A percentile compares a stretch with the other conserved stretches of the same genome.
phyloP scores from a whole-genome alignment of 2,329 filamentous ascomycete genomes.

The Pseudogymnoascus verrucosus region DNA sequence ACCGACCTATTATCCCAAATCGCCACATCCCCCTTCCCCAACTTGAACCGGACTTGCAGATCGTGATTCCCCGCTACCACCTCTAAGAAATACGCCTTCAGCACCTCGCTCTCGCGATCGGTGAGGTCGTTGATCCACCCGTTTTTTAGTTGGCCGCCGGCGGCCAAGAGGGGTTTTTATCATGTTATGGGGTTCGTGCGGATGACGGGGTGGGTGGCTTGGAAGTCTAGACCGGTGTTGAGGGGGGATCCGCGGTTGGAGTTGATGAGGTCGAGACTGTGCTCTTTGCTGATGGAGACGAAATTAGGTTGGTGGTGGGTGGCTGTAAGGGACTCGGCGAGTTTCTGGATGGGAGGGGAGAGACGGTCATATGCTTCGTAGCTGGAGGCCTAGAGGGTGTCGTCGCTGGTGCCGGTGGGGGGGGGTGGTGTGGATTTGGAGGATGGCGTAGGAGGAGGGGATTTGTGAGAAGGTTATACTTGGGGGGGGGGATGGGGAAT shows the following conservation, averaged over 20 bases:
- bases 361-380: conserved; percentile 13
- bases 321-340: conserved; percentile 16
- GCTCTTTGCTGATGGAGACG: conserved; percentile 15
- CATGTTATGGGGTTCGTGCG: conserved; percentile 44
- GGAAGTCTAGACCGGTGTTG: conserved; percentile 46
- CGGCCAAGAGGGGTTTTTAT: conserved; percentile 26
- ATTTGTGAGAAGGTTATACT: conserved; percentile 39
- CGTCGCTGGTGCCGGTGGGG: conserved; percentile 35
- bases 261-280: conserved; percentile 32
- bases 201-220: conserved; percentile 48
- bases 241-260: conserved; percentile 44
- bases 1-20: conserved; percentile 59
- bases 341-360: conserved; percentile 12
- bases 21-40: conserved; percentile 45
- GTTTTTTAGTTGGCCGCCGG: conserved; percentile 43
- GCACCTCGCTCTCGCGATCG: conserved; percentile 43
- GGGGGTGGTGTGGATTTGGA: conserved; percentile 36
- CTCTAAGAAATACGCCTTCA: conserved; percentile 20
- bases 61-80: conserved; percentile 48
- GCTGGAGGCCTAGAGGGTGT: conserved; percentile 37
- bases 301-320: conserved; percentile 18
- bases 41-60: conserved; percentile 46
- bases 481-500: background rate
- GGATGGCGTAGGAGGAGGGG: conserved; percentile 39
- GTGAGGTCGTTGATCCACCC: conserved; percentile 45